Conservation (phyloP, 2,329 filamentous ascomycete genomes). For the Paraconiothyrium sp. region DNA sequence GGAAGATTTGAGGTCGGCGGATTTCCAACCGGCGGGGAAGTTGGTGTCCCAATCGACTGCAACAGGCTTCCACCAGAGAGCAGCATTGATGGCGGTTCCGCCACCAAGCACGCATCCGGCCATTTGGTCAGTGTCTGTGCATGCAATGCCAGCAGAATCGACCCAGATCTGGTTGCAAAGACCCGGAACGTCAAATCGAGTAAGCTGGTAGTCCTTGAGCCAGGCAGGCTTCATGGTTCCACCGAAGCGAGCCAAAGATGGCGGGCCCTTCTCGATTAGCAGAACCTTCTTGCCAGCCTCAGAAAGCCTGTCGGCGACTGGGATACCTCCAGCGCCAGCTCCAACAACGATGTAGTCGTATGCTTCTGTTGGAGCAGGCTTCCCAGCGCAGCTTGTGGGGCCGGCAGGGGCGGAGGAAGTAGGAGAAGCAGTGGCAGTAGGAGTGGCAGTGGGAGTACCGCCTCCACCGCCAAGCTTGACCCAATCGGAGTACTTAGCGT, state of each 20-base stretch:
- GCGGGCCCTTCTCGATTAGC: slow-evolving; percentile 60
- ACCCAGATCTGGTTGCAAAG: slow-evolving; percentile 76
- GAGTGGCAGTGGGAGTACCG: slow-evolving; percentile 38
- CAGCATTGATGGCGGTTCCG: slow-evolving; percentile 72
- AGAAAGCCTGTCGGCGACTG: slow-evolving; percentile 68
- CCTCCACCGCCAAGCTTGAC: slow-evolving; percentile 36
- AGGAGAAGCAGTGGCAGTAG: slow-evolving; percentile 39
- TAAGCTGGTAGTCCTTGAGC: slow-evolving; percentile 69
- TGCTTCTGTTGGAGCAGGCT: slow-evolving; percentile 52
- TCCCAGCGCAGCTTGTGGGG: slow-evolving; percentile 49
- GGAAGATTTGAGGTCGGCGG: slow-evolving; percentile 67
- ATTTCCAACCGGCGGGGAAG: slow-evolving; percentile 77
- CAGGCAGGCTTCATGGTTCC: slow-evolving; percentile 69
- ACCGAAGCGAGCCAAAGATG: slow-evolving; percentile 71
- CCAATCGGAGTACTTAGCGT: slow-evolving; percentile 55
- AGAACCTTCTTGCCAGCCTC: slow-evolving; percentile 72
- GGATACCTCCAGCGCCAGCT: slow-evolving; percentile 70
- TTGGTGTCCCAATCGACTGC: slow-evolving; percentile 75
- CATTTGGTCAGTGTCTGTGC: slow-evolving; percentile 76
- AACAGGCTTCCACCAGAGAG: slow-evolving; percentile 74
- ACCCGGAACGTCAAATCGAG: slow-evolving; percentile 76
- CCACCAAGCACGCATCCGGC: slow-evolving; percentile 76
- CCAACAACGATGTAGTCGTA: slow-evolving; percentile 74
- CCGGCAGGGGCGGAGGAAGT: slow-evolving; percentile 32
- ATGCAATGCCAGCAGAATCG: slow-evolving; percentile 70